Conservation (phyloP, 108 stramenopile species). For the Skeletonema menzelii region DNA sequence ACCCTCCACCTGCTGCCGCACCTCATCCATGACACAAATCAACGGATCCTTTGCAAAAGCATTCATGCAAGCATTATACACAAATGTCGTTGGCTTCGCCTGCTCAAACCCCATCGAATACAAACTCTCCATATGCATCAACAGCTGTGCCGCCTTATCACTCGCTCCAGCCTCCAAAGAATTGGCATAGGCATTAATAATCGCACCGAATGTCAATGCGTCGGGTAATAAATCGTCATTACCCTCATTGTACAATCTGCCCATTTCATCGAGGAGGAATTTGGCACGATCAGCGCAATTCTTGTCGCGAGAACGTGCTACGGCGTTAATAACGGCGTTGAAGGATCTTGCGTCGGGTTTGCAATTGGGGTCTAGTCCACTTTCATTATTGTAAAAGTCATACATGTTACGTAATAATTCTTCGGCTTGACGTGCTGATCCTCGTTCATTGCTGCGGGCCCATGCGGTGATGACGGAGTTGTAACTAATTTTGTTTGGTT, state of each 20-base stretch:
- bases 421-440: slow-evolving; percentile 37
- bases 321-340: slow-evolving; percentile 48
- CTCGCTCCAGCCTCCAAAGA: slow-evolving; percentile 16
- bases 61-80: slow-evolving; percentile 53
- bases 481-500: slow-evolving; percentile 66
- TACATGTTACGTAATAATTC: slow-evolving; percentile 50
- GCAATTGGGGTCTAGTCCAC: slow-evolving; percentile 11
- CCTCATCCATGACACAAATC: neutral
- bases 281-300: slow-evolving; percentile 47
- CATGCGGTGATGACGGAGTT: slow-evolving; percentile 60
- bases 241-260: slow-evolving; percentile 40
- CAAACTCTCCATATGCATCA: slow-evolving; percentile 48
- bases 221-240: slow-evolving; percentile 28
- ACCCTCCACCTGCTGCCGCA: neutral
- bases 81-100: slow-evolving; percentile 48
- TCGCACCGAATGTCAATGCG: slow-evolving; percentile 48
- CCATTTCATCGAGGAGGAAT: slow-evolving; percentile 46
- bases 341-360: slow-evolving; percentile 35
- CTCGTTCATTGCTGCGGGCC: slow-evolving; percentile 34
- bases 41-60: slow-evolving; percentile 46
- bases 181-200: slow-evolving; percentile 56
- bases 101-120: slow-evolving; percentile 39
- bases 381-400: slow-evolving; percentile 19
- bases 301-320: slow-evolving; percentile 36
- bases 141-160: slow-evolving; percentile 39